Evolutionary conservation across 345 rosid genomes (phyloP).

Genomic region (Populus simonii): DNA sequence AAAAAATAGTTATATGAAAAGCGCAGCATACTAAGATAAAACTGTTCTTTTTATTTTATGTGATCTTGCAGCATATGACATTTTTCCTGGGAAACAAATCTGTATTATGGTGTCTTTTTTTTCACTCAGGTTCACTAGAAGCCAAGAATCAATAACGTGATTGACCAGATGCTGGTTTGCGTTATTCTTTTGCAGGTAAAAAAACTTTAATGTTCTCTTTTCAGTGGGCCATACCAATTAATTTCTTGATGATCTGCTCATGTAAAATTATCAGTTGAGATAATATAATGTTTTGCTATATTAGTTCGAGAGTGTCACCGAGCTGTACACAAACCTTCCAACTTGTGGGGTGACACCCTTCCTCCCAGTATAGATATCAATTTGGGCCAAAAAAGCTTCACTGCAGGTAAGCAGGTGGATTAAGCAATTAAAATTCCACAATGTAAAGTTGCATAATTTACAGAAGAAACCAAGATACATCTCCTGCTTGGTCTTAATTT

Average conservation of each 20-base stretch:
- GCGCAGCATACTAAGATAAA: background rate
- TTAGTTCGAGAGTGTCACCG: background rate
- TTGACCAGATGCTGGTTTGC: background rate
- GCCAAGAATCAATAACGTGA: background rate
- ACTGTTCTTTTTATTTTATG: background rate
- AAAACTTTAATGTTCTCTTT: constrained; percentile 39
- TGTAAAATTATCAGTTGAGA: constrained; percentile 31
- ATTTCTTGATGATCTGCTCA: constrained; percentile 56
- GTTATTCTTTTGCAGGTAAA: constrained; percentile 47
- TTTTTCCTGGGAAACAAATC: background rate
- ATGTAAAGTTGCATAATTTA: too few species aligned
- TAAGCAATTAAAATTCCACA: background rate
- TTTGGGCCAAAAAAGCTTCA: background rate
- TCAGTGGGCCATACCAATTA: constrained; percentile 64
- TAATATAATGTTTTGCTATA: background rate
- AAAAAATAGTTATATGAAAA: background rate
- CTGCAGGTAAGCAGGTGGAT: background rate
- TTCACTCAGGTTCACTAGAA: background rate
- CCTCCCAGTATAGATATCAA: background rate
- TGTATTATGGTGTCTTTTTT: background rate
- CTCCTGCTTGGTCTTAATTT: background rate
- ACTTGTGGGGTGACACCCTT: background rate
- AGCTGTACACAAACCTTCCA: constrained; percentile 7
- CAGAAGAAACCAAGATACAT: background rate
- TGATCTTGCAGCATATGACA: background rate